Conservation (phyloP, 306 rosid genomes). For the Dalbergia oliveri region DNA sequence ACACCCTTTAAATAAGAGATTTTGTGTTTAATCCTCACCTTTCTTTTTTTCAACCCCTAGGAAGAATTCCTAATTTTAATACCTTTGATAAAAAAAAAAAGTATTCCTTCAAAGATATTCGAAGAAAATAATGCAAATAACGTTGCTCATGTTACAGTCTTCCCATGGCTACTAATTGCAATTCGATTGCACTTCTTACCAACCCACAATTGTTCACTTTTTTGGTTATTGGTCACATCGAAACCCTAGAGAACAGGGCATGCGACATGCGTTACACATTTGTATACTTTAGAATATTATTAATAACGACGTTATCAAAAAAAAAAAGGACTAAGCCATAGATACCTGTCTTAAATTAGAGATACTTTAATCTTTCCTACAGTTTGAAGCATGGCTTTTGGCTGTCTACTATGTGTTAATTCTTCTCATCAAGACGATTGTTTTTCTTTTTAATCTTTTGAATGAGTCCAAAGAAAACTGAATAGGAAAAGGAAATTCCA, state of each 20-base stretch:
- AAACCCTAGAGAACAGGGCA: neutral
- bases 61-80: too few relatives aligned
- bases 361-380: slow-evolving; percentile 4
- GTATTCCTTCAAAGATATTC: too few relatives aligned
- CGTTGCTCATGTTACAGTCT: neutral
- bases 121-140: too few relatives aligned
- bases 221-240: slow-evolving; percentile 14
- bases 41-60: too few relatives aligned
- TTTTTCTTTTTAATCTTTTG: neutral
- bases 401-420: slow-evolving; percentile 33
- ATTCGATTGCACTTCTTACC: slow-evolving; percentile 4
- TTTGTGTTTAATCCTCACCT: too few relatives aligned
- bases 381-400: slow-evolving; percentile 33
- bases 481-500: slow-evolving; percentile 28
- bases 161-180: neutral
- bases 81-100: too few relatives aligned
- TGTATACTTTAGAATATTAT: neutral
- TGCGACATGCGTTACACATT: neutral
- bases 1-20: too few relatives aligned
- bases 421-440: slow-evolving; percentile 3
- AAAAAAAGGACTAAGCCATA: neutral
- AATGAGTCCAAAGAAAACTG: slow-evolving; percentile 36
- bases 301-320: neutral
- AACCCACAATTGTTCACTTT: neutral
- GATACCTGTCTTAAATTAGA: slow-evolving; percentile 1